Percentiles rank a stretch among this genome's conserved stretches.
These are phyloP conservation scores for Papiliotrema laurentii DNA, from an alignment of 1,284 basidiomycete genomes.

Conservation along the genomic window DNA sequence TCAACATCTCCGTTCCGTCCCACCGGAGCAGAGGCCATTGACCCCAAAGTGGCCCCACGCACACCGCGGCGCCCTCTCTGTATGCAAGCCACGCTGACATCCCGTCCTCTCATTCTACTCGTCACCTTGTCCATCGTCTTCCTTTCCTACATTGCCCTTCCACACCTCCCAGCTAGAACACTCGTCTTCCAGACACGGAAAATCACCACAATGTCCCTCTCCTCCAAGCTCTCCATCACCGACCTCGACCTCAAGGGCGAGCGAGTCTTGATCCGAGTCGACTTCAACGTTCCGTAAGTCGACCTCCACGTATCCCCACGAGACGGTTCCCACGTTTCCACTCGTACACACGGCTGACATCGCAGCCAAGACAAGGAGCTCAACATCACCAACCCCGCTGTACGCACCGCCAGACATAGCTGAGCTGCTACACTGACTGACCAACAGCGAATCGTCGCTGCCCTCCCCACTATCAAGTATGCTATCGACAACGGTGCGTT, in stretches of 20 bases:
- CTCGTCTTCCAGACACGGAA: not conserved
- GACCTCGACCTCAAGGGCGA: conserved; percentile 80
- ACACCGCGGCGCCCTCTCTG: not conserved
- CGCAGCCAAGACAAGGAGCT: conserved; percentile 56
- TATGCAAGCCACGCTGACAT: not conserved
- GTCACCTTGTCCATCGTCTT: not conserved
- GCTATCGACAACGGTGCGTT: conserved; percentile 77
- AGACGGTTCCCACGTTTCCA: no score
- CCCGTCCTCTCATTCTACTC: not conserved
- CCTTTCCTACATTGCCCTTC: not conserved
- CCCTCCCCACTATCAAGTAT: conserved; percentile 92
- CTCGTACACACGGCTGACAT: conserved; percentile 2
- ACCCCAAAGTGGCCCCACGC: not conserved
- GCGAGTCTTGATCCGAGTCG: conserved; percentile 91
- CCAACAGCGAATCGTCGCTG: conserved; percentile 84
- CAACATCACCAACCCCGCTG: conserved; percentile 93
- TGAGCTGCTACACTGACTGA: not conserved
- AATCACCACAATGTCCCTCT: conserved; percentile 74
- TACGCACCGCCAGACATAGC: conserved; percentile 47
- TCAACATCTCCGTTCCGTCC: no score
- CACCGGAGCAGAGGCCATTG: not conserved
- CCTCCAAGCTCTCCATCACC: conserved; percentile 87
- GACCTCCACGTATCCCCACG: not conserved
- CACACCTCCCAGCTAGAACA: not conserved
- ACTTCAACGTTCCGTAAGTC: conserved; percentile 88